Base-by-base conservation (phyloP, 1,284 basidiomycete genomes). In the Cutaneotrichosporon daszewskae region DNA sequence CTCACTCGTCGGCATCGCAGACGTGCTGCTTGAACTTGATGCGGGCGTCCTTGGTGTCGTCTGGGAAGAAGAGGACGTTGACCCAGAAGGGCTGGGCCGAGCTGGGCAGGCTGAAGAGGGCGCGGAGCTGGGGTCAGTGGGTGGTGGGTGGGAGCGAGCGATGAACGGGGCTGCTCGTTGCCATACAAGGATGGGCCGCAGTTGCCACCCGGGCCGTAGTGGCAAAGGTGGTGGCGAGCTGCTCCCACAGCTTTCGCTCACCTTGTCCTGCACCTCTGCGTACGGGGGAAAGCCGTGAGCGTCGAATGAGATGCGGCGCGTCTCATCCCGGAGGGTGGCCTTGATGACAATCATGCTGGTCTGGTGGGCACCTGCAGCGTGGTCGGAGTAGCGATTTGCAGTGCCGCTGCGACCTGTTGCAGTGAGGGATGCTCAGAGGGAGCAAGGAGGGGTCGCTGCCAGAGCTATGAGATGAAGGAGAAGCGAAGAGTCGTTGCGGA, bases 1-100 rank as follows among this genome's bases (percentile, higher is more conserved):
- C 69, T 63, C 43, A 72, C 69, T 72, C 69, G 18, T 49, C 37
- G 12, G 58, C 55, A 42, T 68, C 66, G 45, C 69, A 72, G 23
- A 72, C 60, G 54, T 72, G 69, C 49, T 64, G 56, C 64, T 68
- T 64, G 55, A 72, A 72, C 61, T 66, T 68, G 54, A 66, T 64
- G 20, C 64, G 54, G 3, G 66, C 59, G 11, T 59, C 52, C 34
- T 58, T 53, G 2, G 56, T 49, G 36, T 68, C 68, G 45, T 68
- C 60, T 3, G 67, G 66, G 55, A 58, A 69, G 34, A 69, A 53
- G 25, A 69, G 58, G 32, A 64, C 68, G 43, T 70, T 64, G 31
- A 55, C 58, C 64, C 68, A 69, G 40, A 57, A 69, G 1, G 64
- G 61, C 28, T 66, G 62, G 19, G 65, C 60, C n/a, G 55, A 60